A percentile compares a stretch with the other conserved stretches of the same genome.
These are phyloP conservation scores for Monilinia fructigena DNA, from an alignment of 2,329 filamentous ascomycete species.

Conservation along the genomic window DNA sequence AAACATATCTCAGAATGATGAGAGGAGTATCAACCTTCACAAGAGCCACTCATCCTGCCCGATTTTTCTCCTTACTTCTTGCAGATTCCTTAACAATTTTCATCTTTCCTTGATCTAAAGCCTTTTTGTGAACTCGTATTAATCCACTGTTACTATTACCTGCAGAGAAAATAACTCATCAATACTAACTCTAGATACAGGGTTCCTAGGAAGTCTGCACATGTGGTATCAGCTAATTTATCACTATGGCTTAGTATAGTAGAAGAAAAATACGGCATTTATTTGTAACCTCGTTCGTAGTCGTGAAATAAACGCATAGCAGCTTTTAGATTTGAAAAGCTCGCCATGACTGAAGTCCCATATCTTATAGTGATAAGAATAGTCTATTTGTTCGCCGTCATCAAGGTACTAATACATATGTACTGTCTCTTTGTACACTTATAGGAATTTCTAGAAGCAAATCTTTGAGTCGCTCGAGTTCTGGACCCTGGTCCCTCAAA, in stretches of 20 bases:
- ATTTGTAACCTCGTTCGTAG: constrained; percentile 29
- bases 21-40: neutral
- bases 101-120: neutral
- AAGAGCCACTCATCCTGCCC: neutral
- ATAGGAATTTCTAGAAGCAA: no score
- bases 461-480: no score
- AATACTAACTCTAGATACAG: neutral
- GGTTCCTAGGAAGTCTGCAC: neutral
- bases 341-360: constrained; percentile 32
- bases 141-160: neutral
- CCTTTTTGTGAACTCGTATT: neutral
- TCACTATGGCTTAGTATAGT: neutral
- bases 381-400: constrained; percentile 42
- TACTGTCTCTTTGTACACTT: no score
- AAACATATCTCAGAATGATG: no score
- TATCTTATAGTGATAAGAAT: constrained; percentile 38
- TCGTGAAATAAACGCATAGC: constrained; percentile 27
- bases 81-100: neutral
- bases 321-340: constrained; percentile 29
- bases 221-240: neutral
- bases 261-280: constrained; percentile 26
- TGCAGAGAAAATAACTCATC: neutral
- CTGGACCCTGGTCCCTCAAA: no score
- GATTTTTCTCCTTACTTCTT: neutral
- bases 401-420: constrained; percentile 37